phyloP scores from a whole-genome alignment of 371 early-diverging fungal species.

The Rhizopus stolonifer region DNA sequence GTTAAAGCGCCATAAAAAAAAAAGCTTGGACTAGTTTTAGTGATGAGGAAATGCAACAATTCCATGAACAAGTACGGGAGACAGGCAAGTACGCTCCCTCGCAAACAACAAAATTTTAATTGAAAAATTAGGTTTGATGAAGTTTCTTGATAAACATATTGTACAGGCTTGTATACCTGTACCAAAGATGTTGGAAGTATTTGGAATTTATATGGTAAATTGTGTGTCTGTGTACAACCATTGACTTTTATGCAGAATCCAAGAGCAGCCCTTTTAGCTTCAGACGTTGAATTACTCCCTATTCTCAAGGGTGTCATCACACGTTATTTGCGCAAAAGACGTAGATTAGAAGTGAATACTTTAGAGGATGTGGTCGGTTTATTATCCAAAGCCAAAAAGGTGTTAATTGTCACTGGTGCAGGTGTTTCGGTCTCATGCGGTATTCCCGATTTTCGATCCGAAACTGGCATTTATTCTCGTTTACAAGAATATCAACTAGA shows the following conservation, averaged over 20 bases:
- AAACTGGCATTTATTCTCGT: constrained; percentile 93
- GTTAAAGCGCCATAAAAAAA: not conserved
- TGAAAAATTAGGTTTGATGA: constrained; percentile 29
- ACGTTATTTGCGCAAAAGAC: constrained; percentile 58
- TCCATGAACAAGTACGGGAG: constrained; percentile 37
- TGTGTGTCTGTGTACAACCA: not conserved
- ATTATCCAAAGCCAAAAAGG: constrained; percentile 64
- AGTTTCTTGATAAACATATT: constrained; percentile 60
- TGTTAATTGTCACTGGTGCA: constrained; percentile 93
- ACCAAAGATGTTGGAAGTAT: constrained; percentile 56
- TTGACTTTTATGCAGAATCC: constrained; percentile 30
- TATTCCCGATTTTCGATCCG: constrained; percentile 98
- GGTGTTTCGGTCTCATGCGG: constrained; percentile 95
- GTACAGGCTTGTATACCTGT: constrained; percentile 45
- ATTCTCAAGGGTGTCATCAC: constrained; percentile 52
- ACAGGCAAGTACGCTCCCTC: constrained; percentile 16
- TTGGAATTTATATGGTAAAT: constrained; percentile 45
- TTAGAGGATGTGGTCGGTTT: constrained; percentile 74
- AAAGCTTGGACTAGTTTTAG: constrained; percentile 43
- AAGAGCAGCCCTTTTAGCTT: constrained; percentile 32
- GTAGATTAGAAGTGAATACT: constrained; percentile 64
- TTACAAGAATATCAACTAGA: constrained; percentile 72
- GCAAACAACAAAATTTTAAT: not conserved
- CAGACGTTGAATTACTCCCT: constrained; percentile 49
- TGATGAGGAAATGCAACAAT: constrained; percentile 33